Evolutionary conservation across 2,329 filamentous ascomycete genomes (phyloP).

Genomic region (Penicillium hesseltinei): DNA sequence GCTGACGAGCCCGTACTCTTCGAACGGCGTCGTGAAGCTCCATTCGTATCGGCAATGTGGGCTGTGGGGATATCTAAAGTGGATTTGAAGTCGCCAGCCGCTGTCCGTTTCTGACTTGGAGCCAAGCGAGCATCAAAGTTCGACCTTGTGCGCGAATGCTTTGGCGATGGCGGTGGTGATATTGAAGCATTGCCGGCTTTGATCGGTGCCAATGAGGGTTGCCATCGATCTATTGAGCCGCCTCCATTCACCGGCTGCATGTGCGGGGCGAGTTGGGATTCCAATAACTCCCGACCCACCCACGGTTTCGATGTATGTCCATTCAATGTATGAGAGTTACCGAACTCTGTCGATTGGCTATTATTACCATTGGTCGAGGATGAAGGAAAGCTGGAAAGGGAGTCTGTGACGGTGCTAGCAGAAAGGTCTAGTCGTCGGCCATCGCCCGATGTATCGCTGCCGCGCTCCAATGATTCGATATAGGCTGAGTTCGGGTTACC

Average conservation of each 20-base stretch:
- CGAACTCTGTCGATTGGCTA: constrained; percentile 11
- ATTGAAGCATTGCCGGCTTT: constrained; percentile 16
- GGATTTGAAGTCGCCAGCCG: constrained; percentile 70
- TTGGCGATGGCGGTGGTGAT: constrained; percentile 12
- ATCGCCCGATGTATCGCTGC: constrained; percentile 22
- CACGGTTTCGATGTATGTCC: constrained; percentile 8
- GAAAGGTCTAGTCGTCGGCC: constrained; percentile 18
- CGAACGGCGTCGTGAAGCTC: constrained; percentile 54
- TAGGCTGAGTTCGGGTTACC: constrained; percentile 6
- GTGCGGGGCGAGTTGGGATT: constrained; percentile 8
- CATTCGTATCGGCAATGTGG: constrained; percentile 35
- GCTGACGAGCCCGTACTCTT: constrained; percentile 70
- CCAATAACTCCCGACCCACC: constrained; percentile 5
- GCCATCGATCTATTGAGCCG: constrained; percentile 7
- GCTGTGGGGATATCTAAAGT: constrained; percentile 18
- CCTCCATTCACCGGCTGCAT: constrained; percentile 8
- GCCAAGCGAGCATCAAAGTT: constrained; percentile 12
- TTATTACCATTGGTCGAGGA: constrained; percentile 10
- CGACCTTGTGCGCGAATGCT: constrained; percentile 1
- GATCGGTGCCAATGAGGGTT: constrained; percentile 12
- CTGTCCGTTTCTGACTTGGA: constrained; percentile 67
- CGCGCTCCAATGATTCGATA: constrained; percentile 23
- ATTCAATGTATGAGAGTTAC: constrained; percentile 7
- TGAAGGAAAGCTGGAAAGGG: constrained; percentile 15
- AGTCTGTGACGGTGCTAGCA: constrained; percentile 18